Evolutionary conservation across 495 filamentous ascomycete species (phyloP).

Genomic region (Podospora appendiculata): DNA sequence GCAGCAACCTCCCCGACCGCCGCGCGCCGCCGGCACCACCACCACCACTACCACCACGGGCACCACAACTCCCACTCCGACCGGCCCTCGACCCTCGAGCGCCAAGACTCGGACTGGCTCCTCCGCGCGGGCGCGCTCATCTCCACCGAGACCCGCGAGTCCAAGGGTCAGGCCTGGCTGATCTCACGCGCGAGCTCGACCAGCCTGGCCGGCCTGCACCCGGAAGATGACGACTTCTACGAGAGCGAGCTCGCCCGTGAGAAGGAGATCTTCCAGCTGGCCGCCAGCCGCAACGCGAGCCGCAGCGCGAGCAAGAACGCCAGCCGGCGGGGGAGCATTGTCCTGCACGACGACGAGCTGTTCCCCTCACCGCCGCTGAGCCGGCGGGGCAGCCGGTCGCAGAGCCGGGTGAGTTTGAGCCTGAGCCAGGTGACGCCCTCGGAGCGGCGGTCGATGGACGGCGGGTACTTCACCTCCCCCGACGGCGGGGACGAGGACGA

Average conservation of each 20-base stretch:
- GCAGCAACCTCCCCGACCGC: conserved; percentile 16
- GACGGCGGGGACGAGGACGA: conserved; percentile 18
- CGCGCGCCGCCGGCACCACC: conserved; percentile 7
- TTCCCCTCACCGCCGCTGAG: conserved; percentile 25
- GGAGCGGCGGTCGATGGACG: conserved; percentile 20
- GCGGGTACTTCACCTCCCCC: conserved; percentile 8
- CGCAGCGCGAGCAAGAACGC: background rate
- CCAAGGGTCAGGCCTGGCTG: conserved; percentile 76
- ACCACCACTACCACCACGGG: background rate
- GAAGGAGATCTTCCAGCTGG: conserved; percentile 11
- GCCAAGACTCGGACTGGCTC: conserved; percentile 62
- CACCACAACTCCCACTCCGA: background rate
- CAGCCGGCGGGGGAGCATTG: conserved; percentile 22
- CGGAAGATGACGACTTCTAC: conserved; percentile 39
- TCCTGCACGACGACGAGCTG: conserved; percentile 21
- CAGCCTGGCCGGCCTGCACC: conserved; percentile 47
- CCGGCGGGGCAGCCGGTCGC: conserved; percentile 35
- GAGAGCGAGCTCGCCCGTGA: conserved; percentile 35
- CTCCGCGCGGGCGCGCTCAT: conserved; percentile 64
- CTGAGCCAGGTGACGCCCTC: conserved; percentile 26
- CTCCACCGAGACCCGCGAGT: conserved; percentile 61
- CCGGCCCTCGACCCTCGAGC: conserved; percentile 9
- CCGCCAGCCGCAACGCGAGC: background rate
- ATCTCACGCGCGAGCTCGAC: conserved; percentile 64
- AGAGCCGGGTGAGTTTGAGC: conserved; percentile 37